Evolutionary conservation across 805 yeast genomes (phyloP).

Genomic region (Starmerella davenportii): DNA sequence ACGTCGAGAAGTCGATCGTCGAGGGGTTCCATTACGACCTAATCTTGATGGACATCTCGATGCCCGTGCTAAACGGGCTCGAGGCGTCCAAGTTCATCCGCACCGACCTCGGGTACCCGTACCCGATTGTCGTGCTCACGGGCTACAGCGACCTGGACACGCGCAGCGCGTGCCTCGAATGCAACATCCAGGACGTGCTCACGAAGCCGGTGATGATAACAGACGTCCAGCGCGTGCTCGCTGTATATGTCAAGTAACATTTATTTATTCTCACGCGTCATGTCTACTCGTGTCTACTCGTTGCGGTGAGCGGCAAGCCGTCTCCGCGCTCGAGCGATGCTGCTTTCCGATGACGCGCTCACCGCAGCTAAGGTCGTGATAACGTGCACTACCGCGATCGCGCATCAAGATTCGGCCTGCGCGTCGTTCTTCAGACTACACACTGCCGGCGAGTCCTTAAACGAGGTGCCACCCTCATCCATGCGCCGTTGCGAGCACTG

Average conservation of each 20-base stretch:
- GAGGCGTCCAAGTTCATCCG: slow-evolving; percentile 34
- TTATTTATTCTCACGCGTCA: too few relatives aligned
- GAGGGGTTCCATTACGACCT: slow-evolving; percentile 24
- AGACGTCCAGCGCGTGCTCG: slow-evolving; percentile 8
- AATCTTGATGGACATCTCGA: slow-evolving; percentile 22
- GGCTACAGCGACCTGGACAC: slow-evolving; percentile 88
- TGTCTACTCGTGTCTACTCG: too few relatives aligned
- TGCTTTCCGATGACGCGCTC: too few relatives aligned
- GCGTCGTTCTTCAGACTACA: too few relatives aligned
- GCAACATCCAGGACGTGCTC: slow-evolving; percentile 78
- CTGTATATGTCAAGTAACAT: background rate
- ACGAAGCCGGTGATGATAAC: slow-evolving; percentile 58
- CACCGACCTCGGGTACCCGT: slow-evolving; percentile 39
- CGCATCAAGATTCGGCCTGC: too few relatives aligned
- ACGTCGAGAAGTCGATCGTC: slow-evolving; percentile 34
- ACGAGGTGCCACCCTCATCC: too few relatives aligned
- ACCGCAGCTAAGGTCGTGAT: too few relatives aligned
- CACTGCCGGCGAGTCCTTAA: too few relatives aligned
- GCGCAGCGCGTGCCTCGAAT: slow-evolving; percentile 55
- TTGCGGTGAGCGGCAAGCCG: too few relatives aligned
- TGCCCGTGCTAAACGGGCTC: slow-evolving; percentile 20
- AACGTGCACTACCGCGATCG: too few relatives aligned
- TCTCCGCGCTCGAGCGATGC: too few relatives aligned
- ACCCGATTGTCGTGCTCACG: slow-evolving; percentile 80
- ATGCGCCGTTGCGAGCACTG: too few relatives aligned